Conservation (phyloP, 306 rosid species). For the Cyclanthera cordifolia region DNA sequence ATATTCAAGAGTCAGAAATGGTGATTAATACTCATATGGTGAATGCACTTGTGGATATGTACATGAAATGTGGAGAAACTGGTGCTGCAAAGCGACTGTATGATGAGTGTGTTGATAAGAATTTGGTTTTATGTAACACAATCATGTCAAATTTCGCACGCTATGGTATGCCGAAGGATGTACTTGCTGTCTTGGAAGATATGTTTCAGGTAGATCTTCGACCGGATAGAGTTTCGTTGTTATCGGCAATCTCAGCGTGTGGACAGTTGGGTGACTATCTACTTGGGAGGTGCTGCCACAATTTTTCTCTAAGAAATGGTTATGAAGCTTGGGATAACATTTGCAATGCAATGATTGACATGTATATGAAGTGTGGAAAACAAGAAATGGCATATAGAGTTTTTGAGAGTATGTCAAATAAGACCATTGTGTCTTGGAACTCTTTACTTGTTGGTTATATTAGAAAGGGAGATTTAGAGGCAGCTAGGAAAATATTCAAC, state of each 20-base stretch:
- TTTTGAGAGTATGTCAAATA: conserved; percentile 40
- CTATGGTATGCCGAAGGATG: conserved; percentile 39
- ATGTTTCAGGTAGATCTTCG: conserved; percentile 38
- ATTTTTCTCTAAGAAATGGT: conserved; percentile 52
- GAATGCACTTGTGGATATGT: conserved; percentile 69
- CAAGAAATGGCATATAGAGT: conserved; percentile 40
- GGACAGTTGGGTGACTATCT: conserved; percentile 45
- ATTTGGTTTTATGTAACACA: conserved; percentile 65
- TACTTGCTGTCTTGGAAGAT: conserved; percentile 29
- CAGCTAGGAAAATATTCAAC: conserved; percentile 42
- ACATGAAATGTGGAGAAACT: conserved; percentile 60
- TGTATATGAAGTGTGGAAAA: conserved; percentile 69
- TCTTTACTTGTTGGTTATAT: conserved; percentile 59
- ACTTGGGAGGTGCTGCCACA: conserved; percentile 50
- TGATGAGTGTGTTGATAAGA: conserved; percentile 32
- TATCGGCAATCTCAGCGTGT: conserved; percentile 50
- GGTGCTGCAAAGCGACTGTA: conserved; percentile 36
- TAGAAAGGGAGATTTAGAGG: conserved; percentile 36
- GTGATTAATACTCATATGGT: conserved; percentile 39
- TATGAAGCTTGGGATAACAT: conserved; percentile 55
- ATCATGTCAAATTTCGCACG: conserved; percentile 60
- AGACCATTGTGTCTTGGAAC: conserved; percentile 58
- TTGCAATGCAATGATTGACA: conserved; percentile 57
- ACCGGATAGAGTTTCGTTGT: conserved; percentile 55
- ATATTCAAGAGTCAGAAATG: conserved; percentile 34